Conservation (phyloP, 257 asterid species). For the Solanum pimpinellifolium region DNA sequence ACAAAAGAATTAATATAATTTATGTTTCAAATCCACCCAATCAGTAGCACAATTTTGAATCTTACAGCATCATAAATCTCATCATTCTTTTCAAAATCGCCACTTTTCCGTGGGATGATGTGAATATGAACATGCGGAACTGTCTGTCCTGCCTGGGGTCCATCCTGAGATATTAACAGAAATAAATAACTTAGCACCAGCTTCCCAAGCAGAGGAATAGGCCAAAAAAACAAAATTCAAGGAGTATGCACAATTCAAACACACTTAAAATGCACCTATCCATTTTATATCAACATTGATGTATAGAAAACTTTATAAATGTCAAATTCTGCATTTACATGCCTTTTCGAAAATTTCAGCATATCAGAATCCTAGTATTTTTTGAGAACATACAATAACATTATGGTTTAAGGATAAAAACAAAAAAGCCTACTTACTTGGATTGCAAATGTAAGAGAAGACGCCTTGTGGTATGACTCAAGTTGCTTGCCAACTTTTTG, state of each 20-base stretch:
- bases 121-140: conserved; percentile 89
- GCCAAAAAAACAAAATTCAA: background rate
- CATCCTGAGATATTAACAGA: conserved; percentile 43
- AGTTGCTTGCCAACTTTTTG: conserved; percentile 68
- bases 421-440: conserved; percentile 50
- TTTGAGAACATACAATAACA: background rate
- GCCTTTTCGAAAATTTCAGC: background rate
- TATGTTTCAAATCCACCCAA: background rate
- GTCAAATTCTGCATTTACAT: background rate
- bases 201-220: background rate
- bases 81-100: conserved; percentile 75
- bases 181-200: background rate
- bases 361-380: background rate
- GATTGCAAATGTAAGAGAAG: conserved; percentile 72
- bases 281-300: background rate
- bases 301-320: background rate
- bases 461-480: conserved; percentile 77
- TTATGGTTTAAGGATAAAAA: background rate
- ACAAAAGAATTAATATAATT: background rate
- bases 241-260: background rate
- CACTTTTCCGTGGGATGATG: conserved; percentile 70
- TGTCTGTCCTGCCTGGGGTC: conserved; percentile 89
- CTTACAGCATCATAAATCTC: conserved; percentile 90
- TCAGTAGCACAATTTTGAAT: background rate
- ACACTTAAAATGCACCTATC: background rate